Evolutionary conservation across 2,329 filamentous ascomycete genomes (phyloP), one percentile per base, ranked within the genome.

Genomic region (Annulohypoxylon truncatum): DNA sequence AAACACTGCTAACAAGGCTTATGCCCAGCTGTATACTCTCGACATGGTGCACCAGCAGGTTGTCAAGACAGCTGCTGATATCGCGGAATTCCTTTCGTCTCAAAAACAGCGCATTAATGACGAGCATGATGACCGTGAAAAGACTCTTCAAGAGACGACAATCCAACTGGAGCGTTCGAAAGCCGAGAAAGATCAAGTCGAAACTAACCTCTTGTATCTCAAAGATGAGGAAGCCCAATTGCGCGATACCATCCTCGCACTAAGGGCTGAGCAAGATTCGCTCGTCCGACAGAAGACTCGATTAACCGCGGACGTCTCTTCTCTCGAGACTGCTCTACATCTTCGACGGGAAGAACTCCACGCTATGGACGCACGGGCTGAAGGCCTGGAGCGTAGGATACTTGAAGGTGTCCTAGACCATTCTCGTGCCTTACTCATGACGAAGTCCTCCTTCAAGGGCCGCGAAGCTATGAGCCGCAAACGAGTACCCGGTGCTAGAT

Each of bases 321-420:
- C 93, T 7, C 86, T 99, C 1, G 93, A 98, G 77, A 98, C 93
- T 7, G 95, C 96, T 0, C 86, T 98, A 28, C 89, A 91, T 15
- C 90, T 98, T 61, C 91, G 96, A 58, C 91, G 93, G 46, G 95
- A 98, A 72, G 96, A 98, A 80, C 88, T 99, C 64, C 89, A 93
- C 47, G 86, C 92, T 24, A 97, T 99, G 92, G 95, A 98, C 77
- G 83, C 87, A 9, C 92, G 95, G 67, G 96, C 95, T 2, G 94
- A 97, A 77, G 88, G 89, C 2, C 84, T 99, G 22, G 96, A 99
- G 81, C 92, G 94, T 55, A 90, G 96, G 24, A 97, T 99, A 71
- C 82, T 99, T 29, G 95, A 98, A 71, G 94, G 95, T 24, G 93
- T 98, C 68, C 96, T 99, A 81, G 94, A 98, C 73, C 95, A 98